phyloP scores from a whole-genome alignment of 2,329 filamentous ascomycete species.

The Cyanodermella asteris region DNA sequence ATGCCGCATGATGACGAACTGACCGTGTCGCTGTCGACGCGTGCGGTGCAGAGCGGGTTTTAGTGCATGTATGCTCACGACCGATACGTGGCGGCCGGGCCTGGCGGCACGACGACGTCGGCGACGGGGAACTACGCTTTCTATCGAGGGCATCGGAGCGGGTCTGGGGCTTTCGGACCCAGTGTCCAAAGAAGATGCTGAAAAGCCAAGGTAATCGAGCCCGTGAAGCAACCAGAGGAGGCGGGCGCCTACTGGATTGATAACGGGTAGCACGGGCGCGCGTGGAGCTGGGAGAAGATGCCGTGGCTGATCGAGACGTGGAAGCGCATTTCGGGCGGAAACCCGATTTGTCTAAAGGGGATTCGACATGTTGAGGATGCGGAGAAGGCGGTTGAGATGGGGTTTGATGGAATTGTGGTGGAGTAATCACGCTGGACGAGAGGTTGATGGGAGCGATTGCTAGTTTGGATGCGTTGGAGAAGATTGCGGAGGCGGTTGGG shows the following conservation, averaged over 20 bases:
- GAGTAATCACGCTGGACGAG: slow-evolving; percentile 50
- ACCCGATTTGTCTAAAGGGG: slow-evolving; percentile 43
- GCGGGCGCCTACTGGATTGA: slow-evolving; percentile 42
- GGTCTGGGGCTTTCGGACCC: slow-evolving; percentile 37
- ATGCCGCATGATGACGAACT: slow-evolving; percentile 41
- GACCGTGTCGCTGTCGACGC: slow-evolving; percentile 31
- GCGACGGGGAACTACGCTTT: slow-evolving; percentile 31
- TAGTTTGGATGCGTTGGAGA: slow-evolving; percentile 37
- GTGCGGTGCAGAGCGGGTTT: slow-evolving; percentile 34
- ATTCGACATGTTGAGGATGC: slow-evolving; percentile 48
- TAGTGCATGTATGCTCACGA: slow-evolving; percentile 35
- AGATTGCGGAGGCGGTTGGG: slow-evolving; percentile 31
- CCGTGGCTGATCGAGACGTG: slow-evolving; percentile 40
- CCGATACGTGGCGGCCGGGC: slow-evolving; percentile 41
- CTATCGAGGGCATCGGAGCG: slow-evolving; percentile 37
- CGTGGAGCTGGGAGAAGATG: slow-evolving; percentile 44
- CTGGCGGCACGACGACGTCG: slow-evolving; percentile 28
- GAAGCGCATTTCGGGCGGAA: slow-evolving; percentile 30
- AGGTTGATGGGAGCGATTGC: slow-evolving; percentile 39
- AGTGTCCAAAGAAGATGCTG: slow-evolving; percentile 33
- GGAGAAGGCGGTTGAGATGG: slow-evolving; percentile 33
- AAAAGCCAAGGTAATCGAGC: slow-evolving; percentile 31
- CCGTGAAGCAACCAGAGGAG: slow-evolving; percentile 26
- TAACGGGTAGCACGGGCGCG: slow-evolving; percentile 40
- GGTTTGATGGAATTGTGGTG: slow-evolving; percentile 45